Base-by-base conservation (phyloP, 2,329 filamentous ascomycete species). In the Ophioceras dolichostomum region DNA sequence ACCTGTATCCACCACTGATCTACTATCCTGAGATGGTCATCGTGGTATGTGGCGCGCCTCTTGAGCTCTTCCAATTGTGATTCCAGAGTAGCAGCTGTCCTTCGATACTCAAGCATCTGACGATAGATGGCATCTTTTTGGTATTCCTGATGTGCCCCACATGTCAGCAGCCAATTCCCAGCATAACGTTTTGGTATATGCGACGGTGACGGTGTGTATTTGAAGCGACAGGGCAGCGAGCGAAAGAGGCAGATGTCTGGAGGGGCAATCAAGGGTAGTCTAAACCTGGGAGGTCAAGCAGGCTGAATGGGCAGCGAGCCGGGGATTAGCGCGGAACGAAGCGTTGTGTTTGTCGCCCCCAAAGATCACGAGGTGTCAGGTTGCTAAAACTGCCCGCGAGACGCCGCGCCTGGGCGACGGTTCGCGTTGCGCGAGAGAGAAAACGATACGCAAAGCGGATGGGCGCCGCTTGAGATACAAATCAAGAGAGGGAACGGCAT, bases 21-120 rank as follows among this genome's bases (percentile, higher is more conserved):
- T 48, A 95, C 79, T 45, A 87, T 74, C 52, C 89, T 79, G 36
- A 98, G 65, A 57, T 96, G 91, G 49, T 96, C 87, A 60, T 96
- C 86, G 61, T 96, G 86, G 59, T 91, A 78, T 44, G 74, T 70
- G 21, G 83, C 76, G 52, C 77, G 74, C 56, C 86, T 87, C 46
- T 83, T 75, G 44, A 93, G 66, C 46, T 94, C 83, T 53, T 80
- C 80, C 43, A 95, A 67, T 53, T 84, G 83, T 41, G 76, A 68
- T 63, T 96, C 88, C 44, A 93, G 66, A 29, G 82, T 83, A 40
- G 73, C 70, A 56, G 87, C 88, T 56, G 94, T 86, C 49, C 91
- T 79, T 62, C 94, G 94, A 61, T 94, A 95, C 61, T 96, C 91
- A 55, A 87, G 84, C 87, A 98, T 94, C 63, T 95, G 89, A 41